Evolutionary conservation across 768 basidiomycete species (phyloP), one percentile per base, ranked within the genome.

Genomic region (Sarcodon sp.): DNA sequence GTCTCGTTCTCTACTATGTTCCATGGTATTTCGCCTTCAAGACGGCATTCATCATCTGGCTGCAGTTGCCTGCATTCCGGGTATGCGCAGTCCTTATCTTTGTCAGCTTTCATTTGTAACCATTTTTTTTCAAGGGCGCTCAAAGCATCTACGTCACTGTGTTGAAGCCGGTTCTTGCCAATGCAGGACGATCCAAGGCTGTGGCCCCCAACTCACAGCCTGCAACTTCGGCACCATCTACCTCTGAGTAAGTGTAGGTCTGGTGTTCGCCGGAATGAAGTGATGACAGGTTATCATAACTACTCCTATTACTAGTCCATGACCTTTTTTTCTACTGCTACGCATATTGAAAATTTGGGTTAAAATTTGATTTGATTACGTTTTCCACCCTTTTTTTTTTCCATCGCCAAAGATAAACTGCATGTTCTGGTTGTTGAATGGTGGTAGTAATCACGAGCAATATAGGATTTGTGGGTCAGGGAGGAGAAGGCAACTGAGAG

Each of bases 21-120:
- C 88, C 92, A 39, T 91, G 90, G 86, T 97, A 94, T 65, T 96
- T 83, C 62, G 81, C 86, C 41, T 76, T 90, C 76, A 97, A 96
- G 83, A 87, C 84, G 45, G 50, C 80, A 50, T 89, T 91, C 72
- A 82, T 92, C 63, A 64, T 94, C 58, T 97, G 88, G 87, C 79
- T 94, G 60, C 87, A 91, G 70, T 79, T 90, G 49, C 83, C 87
- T 37, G 78, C 73, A 35, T 80, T 85, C 71, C 83, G 82, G 61
- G 87, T 89, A 68, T 63, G 87, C 79, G 45, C 56, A 34, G 6
- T 48, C 54, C 44, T 50, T 50, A 38, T 52, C 48, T 35, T 54
- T 57, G 53, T 12, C 16, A 46, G 39, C 47, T 46, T 53, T 44
- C 45, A 38, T 50, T 43, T 44, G 48, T 47, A 10, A 6, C 21